These are phyloP conservation scores for Botrytis squamosa DNA, from an alignment of 2,329 filamentous ascomycete species.

Conservation along the genomic window DNA sequence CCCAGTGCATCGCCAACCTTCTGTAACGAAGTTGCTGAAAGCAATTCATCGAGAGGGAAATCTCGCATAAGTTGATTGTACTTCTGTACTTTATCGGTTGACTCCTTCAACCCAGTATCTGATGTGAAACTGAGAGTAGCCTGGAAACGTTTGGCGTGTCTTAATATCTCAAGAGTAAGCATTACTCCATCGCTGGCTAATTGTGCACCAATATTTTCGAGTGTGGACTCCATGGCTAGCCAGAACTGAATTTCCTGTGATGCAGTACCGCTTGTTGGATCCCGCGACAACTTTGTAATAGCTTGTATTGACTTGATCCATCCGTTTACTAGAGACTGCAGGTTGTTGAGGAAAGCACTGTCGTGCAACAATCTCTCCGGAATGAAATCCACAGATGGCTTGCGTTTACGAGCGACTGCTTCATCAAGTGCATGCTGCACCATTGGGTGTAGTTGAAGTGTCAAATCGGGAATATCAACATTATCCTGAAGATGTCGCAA, in stretches of 20 bases:
- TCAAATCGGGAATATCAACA: conserved; percentile 92
- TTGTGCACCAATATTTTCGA: conserved; percentile 89
- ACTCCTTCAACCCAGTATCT: conserved; percentile 94
- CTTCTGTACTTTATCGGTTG: conserved; percentile 93
- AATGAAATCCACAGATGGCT: conserved; percentile 76
- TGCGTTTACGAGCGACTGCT: conserved; percentile 63
- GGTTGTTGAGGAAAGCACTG: conserved; percentile 86
- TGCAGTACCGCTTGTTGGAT: conserved; percentile 73
- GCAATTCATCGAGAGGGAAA: conserved; percentile 90
- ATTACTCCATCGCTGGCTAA: conserved; percentile 84
- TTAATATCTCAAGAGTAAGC: conserved; percentile 89
- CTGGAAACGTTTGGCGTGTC: conserved; percentile 96
- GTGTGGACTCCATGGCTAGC: conserved; percentile 91
- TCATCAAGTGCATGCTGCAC: conserved; percentile 84
- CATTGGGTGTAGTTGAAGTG: conserved; percentile 81
- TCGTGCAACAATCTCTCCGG: conserved; percentile 75
- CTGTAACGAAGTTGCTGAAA: conserved; percentile 83
- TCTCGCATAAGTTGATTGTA: conserved; percentile 99
- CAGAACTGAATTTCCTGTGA: conserved; percentile 99
- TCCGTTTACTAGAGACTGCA: conserved; percentile 90
- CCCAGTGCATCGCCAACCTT: conserved; percentile 88
- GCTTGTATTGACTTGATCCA: conserved; percentile 99
- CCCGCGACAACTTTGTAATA: conserved; percentile 90
- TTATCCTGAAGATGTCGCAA: conserved; percentile 94
- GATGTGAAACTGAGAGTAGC: conserved; percentile 95